Evolutionary conservation across 768 basidiomycete species (phyloP), one percentile per base, ranked within the genome.

Genomic region (Panellus pusillus): DNA sequence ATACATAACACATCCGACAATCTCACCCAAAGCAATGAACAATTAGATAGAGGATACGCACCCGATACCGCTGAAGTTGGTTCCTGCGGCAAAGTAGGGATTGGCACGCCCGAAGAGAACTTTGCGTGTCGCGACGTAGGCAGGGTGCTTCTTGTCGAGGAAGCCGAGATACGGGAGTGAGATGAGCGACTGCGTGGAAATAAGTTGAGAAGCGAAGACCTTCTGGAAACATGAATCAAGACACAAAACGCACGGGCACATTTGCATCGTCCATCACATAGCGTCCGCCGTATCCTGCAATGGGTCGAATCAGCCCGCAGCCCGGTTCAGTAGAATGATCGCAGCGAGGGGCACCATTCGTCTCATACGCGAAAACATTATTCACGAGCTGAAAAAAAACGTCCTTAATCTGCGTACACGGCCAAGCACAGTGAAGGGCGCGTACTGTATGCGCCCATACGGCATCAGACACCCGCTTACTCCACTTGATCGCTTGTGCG

Each of bases 261-360:
- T 91, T 91, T 6, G 89, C 89, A 60, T 91, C 89, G 60, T 91
- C 89, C 89, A 91, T 91, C 17, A 89, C 80, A 66, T 89, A 89
- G 52, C 81, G 73, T 9, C 82, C 79, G 31, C 89, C 86, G 45
- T 86, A 77, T 8, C 87, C 84, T 84, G 55, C 13, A 51, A 24
- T 28, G 5, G 9, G 6, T 24, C 12, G 24, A 6, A 14, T 15
- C 12, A 24, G 9, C 9, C 11, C 7, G 17, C 28, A 5, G 24
- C 36, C 44, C 28, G 29, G 17, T 47, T 13, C 14, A 35, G 15
- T 52, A 42, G 47, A 40, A 37, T 24, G 3, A 14, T 35, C 32
- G 32, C 14, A n/a, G 13, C n/a, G 6, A 14, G 28, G 31, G 38
- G 17, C 56, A 82, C 84, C 89, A 63, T 91, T 89, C 0, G 80